Evolutionary conservation across 2,329 filamentous ascomycete genomes (phyloP), one percentile per base, ranked within the genome.

Genomic region (Ophidiomyces ophidiicola): DNA sequence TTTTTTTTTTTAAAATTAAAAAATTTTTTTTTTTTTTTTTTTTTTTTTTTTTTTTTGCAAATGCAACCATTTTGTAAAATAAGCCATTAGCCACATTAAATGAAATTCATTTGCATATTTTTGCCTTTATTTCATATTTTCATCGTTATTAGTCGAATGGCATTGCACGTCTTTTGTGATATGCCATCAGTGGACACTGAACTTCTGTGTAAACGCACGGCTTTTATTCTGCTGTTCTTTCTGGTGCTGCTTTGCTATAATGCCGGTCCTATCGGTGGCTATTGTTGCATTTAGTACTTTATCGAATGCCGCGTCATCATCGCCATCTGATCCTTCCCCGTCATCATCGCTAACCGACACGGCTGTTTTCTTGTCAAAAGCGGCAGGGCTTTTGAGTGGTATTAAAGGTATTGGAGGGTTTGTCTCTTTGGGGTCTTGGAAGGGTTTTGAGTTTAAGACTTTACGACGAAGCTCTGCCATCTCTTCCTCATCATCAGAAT

Each of bases 401-500:
- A 78, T 71, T 0, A 72, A 75, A 21, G 57, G 54, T 42, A 71
- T 70, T 48, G 78, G 78, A 46, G 71, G 65, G 31, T 61, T 59
- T 6, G 59, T 55, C 36, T 55, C 51, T 32, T 63, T 44, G 6
- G 70, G 63, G 17, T 49, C 45, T 12, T 53, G 66, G 53, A 98
- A 98, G 0, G 86, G 76, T 55, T 88, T 94, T 5, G 88, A 94
- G 5, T 80, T 82, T 2, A 98, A 72, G n/a, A 96, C 85, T 50
- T 84, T 83, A 39, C 81, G 77, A 34, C 90, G 75, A 37, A 98
- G 79, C 53, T 93, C 87, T 24, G 84, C 87, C 87, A 96, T 96
- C 55, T 86, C 79, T 37, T 82, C 82, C 51, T 92, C 85, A 42
- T 94, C 80, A 41, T 82, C 83, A 21, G 74, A 76, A 49, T 84